A percentile compares a stretch with the other conserved stretches of the same genome.
Evolutionary conservation across 2,329 filamentous ascomycete species (phyloP).

Genomic region (Orbilia quercus): DNA sequence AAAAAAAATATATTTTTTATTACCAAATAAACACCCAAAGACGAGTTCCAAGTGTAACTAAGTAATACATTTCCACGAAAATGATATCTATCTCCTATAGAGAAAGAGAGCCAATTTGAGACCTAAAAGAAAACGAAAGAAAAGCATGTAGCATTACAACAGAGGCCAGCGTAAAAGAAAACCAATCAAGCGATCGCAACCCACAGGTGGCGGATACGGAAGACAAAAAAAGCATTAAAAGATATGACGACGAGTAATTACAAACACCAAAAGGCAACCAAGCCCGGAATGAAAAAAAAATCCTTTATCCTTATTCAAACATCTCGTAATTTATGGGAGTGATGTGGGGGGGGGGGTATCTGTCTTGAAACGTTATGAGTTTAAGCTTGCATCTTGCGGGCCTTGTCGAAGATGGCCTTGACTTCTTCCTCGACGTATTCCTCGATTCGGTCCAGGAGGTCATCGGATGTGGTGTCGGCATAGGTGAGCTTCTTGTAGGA

Average conservation of each 20-base stretch:
- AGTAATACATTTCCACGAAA: constrained; percentile 11
- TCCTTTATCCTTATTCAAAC: constrained; percentile 34
- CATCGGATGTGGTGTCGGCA: constrained; percentile 18
- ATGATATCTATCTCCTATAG: too few species aligned
- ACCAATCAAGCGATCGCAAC: too few species aligned
- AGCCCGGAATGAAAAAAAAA: constrained; percentile 14
- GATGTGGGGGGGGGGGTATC: constrained; percentile 1
- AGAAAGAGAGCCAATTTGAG: constrained; percentile 13
- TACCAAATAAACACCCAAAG: not conserved
- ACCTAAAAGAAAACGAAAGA: constrained; percentile 4
- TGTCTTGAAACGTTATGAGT: constrained; percentile 10
- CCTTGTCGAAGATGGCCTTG: constrained; percentile 55
- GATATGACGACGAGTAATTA: not conserved
- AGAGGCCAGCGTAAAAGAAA: too few species aligned
- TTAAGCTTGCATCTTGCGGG: constrained; percentile 42
- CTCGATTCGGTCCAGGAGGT: constrained; percentile 47
- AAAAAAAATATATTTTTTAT: not conserved
- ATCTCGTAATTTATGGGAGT: constrained; percentile 5
- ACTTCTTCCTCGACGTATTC: constrained; percentile 53
- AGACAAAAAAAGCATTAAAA: not conserved
- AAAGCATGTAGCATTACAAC: not conserved
- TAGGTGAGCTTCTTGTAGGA: constrained; percentile 18
- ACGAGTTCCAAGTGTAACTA: constrained; percentile 6
- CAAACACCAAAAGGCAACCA: not conserved
- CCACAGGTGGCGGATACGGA: not conserved